Percentiles rank a stretch among this genome's conserved stretches.
Evolutionary conservation across 495 filamentous ascomycete species (phyloP).

Genomic region (Penicillium egyptiacum): DNA sequence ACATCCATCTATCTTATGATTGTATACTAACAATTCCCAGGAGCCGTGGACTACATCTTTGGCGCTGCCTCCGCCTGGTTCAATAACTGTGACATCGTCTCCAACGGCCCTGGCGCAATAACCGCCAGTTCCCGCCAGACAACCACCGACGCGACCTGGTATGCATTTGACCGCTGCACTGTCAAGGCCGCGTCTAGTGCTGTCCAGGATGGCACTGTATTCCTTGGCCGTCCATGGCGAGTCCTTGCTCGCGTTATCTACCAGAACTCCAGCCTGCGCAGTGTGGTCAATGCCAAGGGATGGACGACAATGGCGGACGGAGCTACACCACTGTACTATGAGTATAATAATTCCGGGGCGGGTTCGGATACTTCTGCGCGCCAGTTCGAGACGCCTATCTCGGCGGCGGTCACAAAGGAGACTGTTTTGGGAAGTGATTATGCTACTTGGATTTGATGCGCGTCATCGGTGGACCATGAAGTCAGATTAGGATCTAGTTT

Average conservation of each 20-base stretch:
- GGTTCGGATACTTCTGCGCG: slow-evolving; percentile 57
- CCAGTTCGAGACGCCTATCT: slow-evolving; percentile 51
- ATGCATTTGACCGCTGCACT: slow-evolving; percentile 61
- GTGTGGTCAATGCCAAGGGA: slow-evolving; percentile 60
- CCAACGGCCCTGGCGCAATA: slow-evolving; percentile 49
- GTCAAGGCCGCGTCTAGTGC: slow-evolving; percentile 48
- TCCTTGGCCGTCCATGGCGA: slow-evolving; percentile 68
- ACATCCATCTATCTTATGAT: background rate
- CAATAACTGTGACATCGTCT: slow-evolving; percentile 57
- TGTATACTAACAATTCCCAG: slow-evolving; percentile 9
- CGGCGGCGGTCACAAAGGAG: slow-evolving; percentile 45
- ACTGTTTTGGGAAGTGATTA: slow-evolving; percentile 55
- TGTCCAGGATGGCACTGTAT: slow-evolving; percentile 53
- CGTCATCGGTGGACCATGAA: slow-evolving; percentile 12
- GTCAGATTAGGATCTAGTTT: background rate
- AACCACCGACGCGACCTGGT: slow-evolving; percentile 54
- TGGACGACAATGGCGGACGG: slow-evolving; percentile 56
- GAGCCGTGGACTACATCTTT: slow-evolving; percentile 62
- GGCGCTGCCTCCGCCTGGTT: slow-evolving; percentile 67
- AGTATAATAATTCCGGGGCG: slow-evolving; percentile 59
- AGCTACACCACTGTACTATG: slow-evolving; percentile 51
- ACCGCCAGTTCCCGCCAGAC: slow-evolving; percentile 61
- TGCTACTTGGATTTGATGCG: slow-evolving; percentile 37
- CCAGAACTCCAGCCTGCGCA: slow-evolving; percentile 55
- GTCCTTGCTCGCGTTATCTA: slow-evolving; percentile 64